These are phyloP conservation scores for Mollisia scopiformis DNA, from an alignment of 2,329 filamentous ascomycete genomes.

Conservation along the genomic window DNA sequence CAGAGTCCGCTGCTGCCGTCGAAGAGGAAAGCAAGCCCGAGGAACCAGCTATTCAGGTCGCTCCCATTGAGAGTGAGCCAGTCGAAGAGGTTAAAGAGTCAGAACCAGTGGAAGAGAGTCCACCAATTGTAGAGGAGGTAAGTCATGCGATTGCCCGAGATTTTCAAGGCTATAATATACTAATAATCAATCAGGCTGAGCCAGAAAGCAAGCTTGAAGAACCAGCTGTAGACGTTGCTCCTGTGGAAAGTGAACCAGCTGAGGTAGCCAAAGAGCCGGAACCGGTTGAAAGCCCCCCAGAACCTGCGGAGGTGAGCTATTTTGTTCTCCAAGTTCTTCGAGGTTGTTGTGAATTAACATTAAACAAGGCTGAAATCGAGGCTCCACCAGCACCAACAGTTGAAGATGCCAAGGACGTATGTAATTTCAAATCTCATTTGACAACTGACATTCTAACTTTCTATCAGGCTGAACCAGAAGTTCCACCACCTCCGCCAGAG, in stretches of 20 bases:
- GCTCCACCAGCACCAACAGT: background rate
- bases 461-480: background rate
- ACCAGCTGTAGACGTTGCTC: background rate
- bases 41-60: background rate
- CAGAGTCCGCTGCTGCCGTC: background rate
- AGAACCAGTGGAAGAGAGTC: constrained; percentile 9
- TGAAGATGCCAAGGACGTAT: constrained; percentile 9
- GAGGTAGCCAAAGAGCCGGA: constrained; percentile 4
- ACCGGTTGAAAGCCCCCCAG: constrained; percentile 8
- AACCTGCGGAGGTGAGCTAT: constrained; percentile 6
- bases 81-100: constrained; percentile 1
- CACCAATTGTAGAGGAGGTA: constrained; percentile 10
- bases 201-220: background rate
- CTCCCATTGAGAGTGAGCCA: background rate
- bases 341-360: background rate
- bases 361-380: background rate
- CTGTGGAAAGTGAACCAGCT: background rate
- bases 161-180: background rate
- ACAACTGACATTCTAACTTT: background rate
- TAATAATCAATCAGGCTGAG: no score
- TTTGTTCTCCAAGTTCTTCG: background rate
- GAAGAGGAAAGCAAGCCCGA: background rate
- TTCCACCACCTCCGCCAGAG: background rate
- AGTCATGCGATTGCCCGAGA: background rate
- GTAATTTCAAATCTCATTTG: no score